Conservation (phyloP, 306 rosid species). For the Acmispon strigosus region DNA sequence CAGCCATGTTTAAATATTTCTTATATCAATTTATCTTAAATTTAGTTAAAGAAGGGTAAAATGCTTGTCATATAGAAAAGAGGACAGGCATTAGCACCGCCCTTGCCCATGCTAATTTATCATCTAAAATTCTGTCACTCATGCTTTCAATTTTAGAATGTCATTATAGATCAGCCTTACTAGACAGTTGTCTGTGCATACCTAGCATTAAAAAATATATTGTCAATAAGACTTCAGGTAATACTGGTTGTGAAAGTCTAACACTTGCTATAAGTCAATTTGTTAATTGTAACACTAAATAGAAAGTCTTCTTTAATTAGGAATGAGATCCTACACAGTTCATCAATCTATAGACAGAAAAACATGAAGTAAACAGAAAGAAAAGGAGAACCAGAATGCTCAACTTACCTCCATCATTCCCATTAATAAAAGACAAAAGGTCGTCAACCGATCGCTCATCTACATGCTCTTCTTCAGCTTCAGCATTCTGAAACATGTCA, state of each 20-base stretch:
- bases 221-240: background rate
- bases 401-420: constrained; percentile 69
- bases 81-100: background rate
- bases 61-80: background rate
- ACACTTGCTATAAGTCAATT: background rate
- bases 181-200: background rate
- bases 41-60: background rate
- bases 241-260: background rate
- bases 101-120: background rate
- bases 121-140: background rate
- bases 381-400: background rate
- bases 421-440: constrained; percentile 89
- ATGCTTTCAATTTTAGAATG: background rate
- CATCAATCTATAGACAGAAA: background rate
- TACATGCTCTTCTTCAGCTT: constrained; percentile 66
- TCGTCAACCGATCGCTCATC: constrained; percentile 98
- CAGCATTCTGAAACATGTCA: constrained; percentile 66
- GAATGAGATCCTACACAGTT: background rate
- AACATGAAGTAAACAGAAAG: background rate
- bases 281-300: background rate
- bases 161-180: background rate
- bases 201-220: background rate
- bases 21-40: background rate
- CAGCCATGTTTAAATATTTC: background rate
- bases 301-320: background rate